Evolutionary conservation across 495 filamentous ascomycete genomes (phyloP).

Genomic region (Rusavskia elegans): DNA sequence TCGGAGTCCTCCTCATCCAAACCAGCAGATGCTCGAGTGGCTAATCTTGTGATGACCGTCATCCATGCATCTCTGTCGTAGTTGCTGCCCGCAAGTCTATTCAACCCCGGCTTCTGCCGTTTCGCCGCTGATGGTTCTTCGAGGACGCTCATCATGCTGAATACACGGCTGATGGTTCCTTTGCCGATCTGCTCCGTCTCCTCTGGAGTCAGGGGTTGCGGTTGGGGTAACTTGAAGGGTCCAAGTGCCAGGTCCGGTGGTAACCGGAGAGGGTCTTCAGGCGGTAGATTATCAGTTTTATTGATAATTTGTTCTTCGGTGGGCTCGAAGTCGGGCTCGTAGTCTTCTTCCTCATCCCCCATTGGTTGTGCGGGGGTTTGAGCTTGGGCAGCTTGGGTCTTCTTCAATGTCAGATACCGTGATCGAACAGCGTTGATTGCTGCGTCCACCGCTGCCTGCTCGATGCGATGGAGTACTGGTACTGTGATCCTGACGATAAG

Average conservation of each 20-base stretch:
- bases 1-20: constrained; percentile 34
- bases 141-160: constrained; percentile 54
- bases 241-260: constrained; percentile 43
- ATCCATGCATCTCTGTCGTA: constrained; percentile 87
- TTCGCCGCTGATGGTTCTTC: constrained; percentile 41
- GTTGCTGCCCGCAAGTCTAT: constrained; percentile 67
- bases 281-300: constrained; percentile 48
- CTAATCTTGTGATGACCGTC: constrained; percentile 68
- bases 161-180: constrained; percentile 55
- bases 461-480: constrained; percentile 47
- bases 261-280: constrained; percentile 29
- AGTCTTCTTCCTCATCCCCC: constrained; percentile 70
- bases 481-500: constrained; percentile 64
- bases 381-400: constrained; percentile 18
- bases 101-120: constrained; percentile 44
- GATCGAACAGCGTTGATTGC: constrained; percentile 47
- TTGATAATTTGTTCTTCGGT: constrained; percentile 58
- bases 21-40: constrained; percentile 59
- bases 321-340: constrained; percentile 68
- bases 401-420: constrained; percentile 29
- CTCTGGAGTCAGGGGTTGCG: constrained; percentile 51
- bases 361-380: constrained; percentile 25
- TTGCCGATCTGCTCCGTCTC: constrained; percentile 52
- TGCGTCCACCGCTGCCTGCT: constrained; percentile 44
- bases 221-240: constrained; percentile 64